phyloP scores from a whole-genome alignment of 2,329 filamentous ascomycete species.

The Xylariales sp. region DNA sequence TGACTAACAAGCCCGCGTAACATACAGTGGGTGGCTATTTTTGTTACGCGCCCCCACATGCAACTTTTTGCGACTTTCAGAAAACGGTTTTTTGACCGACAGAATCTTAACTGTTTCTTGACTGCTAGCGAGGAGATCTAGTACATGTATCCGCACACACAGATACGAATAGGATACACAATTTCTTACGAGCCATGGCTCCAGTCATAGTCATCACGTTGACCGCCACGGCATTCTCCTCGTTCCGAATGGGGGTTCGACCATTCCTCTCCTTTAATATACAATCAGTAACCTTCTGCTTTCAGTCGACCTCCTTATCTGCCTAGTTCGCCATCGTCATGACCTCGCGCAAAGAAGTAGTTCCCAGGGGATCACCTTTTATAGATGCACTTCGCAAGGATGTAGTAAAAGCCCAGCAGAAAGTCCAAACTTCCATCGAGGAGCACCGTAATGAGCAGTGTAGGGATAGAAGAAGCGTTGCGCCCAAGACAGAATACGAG shows the following conservation, averaged over 20 bases:
- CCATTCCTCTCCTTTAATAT: too few species aligned
- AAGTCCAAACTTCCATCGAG: neutral
- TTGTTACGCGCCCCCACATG: neutral
- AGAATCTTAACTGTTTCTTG: neutral
- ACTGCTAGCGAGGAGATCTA: neutral
- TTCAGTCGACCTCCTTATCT: too few species aligned
- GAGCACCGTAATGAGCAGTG: neutral
- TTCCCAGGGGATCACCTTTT: neutral
- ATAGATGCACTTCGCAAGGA: neutral
- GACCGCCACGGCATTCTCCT: neutral
- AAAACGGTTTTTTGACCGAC: neutral
- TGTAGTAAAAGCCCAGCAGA: neutral
- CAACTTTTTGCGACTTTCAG: neutral
- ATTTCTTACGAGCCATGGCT: neutral
- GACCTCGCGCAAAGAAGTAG: neutral
- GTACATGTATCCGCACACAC: too few species aligned
- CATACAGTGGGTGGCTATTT: too few species aligned
- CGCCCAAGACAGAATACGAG: constrained; percentile 2
- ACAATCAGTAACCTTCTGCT: too few species aligned
- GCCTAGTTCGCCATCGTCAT: neutral
- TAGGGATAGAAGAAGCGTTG: neutral
- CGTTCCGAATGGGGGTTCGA: neutral
- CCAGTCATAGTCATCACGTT: neutral
- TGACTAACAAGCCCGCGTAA: too few species aligned
- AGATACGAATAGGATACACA: neutral